Evolutionary conservation across 306 rosid genomes (phyloP), one percentile per base, ranked within the genome.

Genomic region (Vicia faba): DNA sequence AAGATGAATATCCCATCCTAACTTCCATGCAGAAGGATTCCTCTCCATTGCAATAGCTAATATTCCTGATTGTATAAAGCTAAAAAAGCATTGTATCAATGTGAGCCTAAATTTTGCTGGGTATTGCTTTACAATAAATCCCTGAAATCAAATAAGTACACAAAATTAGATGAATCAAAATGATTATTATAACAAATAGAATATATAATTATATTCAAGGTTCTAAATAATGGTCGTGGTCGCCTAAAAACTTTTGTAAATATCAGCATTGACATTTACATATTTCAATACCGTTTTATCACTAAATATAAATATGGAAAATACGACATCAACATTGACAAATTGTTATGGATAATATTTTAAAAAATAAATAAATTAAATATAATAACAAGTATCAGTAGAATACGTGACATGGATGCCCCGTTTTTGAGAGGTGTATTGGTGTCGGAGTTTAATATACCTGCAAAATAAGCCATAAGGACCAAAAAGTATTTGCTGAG

Each of bases 401-500:
- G n/a, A n/a, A n/a, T n/a, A n/a, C n/a, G n/a, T n/a, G n/a, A n/a
- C n/a, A n/a, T n/a, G n/a, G n/a, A n/a, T n/a, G n/a, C n/a, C n/a
- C n/a, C n/a, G n/a, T n/a, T n/a, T n/a, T n/a, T n/a, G n/a, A n/a
- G n/a, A n/a, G n/a, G n/a, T n/a, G n/a, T 25, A 25, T 25, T 3
- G 3, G 28, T 25, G 28, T 1, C 4, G 4, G 3, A 25, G 28
- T 25, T 25, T 25, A 25, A 25, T 25, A 25, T 25, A 25, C 98
- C 96, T 93, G 98, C 58, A 89, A 77, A 78, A 93, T 76, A 57
- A 93, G 96, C 97, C 98, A 93, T 28, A 93, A 36, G 56, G 96
- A 83, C 96, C 96, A 89, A 44, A 82, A 31, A 53, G 79, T 75
- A 71, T 89, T 93, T 80, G 95, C 98, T 11, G 87, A 70, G 67